A percentile compares a stretch with the other conserved stretches of the same genome.
Evolutionary conservation across 1,284 basidiomycete genomes (phyloP).

Genomic region (Irpex sp.): DNA sequence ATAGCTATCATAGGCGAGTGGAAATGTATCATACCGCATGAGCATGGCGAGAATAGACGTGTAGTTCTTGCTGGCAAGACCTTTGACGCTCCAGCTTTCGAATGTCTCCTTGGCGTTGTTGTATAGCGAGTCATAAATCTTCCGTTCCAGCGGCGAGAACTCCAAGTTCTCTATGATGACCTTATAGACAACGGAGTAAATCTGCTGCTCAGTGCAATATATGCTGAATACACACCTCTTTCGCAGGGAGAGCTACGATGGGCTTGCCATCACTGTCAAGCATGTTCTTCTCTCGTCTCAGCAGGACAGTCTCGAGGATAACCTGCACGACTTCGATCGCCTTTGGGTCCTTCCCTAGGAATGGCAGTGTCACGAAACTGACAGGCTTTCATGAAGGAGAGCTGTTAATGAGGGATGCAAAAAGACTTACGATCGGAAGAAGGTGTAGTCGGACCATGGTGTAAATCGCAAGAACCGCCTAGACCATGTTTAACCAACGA

Average conservation of each 20-base stretch:
- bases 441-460: constrained; percentile 88
- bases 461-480: constrained; percentile 87
- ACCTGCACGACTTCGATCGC: constrained; percentile 92
- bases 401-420: too few species aligned
- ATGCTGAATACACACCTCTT: constrained; percentile 48
- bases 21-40: constrained; percentile 55
- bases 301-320: constrained; percentile 82
- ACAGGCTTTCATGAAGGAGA: too few species aligned
- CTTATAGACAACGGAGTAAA: constrained; percentile 25
- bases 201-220: too few species aligned
- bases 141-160: constrained; percentile 73
- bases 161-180: constrained; percentile 63
- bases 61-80: constrained; percentile 78
- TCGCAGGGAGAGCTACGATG: constrained; percentile 87
- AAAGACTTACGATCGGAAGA: constrained; percentile 80
- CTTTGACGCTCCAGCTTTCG: constrained; percentile 71
- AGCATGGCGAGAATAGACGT: constrained; percentile 89
- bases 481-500: neutral
- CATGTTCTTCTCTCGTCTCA: constrained; percentile 95
- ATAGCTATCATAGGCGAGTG: neutral
- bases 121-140: constrained; percentile 79
- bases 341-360: constrained; percentile 81
- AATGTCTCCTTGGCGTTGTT: constrained; percentile 64
- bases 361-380: constrained; percentile 86
- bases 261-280: constrained; percentile 81